Evolutionary conservation across 2,329 filamentous ascomycete species (phyloP), one percentile per base, ranked within the genome.

Genomic region (Penicillium sp.): DNA sequence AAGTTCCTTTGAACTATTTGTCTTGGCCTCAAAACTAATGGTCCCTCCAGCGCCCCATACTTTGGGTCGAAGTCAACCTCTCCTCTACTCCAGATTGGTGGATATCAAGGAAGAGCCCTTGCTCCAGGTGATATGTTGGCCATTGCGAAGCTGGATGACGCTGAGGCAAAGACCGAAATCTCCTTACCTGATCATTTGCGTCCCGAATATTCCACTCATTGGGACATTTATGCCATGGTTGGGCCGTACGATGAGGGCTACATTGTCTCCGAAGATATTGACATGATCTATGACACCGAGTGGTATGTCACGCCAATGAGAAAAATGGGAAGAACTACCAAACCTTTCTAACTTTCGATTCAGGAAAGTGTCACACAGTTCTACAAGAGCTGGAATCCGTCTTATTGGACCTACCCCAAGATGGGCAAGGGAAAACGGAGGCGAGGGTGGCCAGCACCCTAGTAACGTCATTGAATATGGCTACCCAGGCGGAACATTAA

Each of bases 361-460:
- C 2, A 42, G 41, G 41, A 12, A 36, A 4, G 72, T 85, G 2
- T 80, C 77, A 0, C 81, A 85, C 56, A 84, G 85, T 50, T 77
- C 79, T 0, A 79, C 78, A 11, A 72, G 83, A 49, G 80, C 77
- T 34, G 83, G 81, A 0, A 80, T 86, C 22, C 75, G 82, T 6
- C 71, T 86, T 0, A 65, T 81, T 1, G 82, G 82, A 0, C 80
- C 81, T 0, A 74, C 76, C 0, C 80, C 80, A 0, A 74, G 77
- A 53, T 86, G 79, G 77, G 79, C 80, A 12, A 71, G 83, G 6
- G 63, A 74, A 28, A 76, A 81, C 54, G 83, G 82, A 10, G 83
- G 82, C 0, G 81, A 83, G 52, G 83, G 81, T 7, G 83, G 83
- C 10, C 75, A 78, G 0, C 83, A 86, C 62, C 83, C 83, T 0